Percentiles rank a stretch among this genome's conserved stretches.
Conservation (phyloP, 768 basidiomycete species). For the Amyloporia xantha region DNA sequence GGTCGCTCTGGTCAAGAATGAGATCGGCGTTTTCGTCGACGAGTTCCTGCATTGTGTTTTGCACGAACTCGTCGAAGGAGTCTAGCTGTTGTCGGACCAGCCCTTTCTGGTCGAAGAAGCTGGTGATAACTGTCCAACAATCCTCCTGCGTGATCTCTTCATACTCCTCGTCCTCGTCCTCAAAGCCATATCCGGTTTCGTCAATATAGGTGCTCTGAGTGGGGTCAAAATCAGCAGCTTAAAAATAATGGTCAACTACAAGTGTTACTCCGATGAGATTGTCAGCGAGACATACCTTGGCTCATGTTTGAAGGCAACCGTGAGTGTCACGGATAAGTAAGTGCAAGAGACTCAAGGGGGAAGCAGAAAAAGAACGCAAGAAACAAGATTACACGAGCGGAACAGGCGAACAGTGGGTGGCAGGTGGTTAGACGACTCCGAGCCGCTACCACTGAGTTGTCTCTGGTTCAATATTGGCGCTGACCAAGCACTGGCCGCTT, state of each 20-base stretch:
- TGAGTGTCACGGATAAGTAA: not conserved
- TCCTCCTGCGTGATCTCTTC: slow-evolving; percentile 89
- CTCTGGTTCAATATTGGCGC: too few species aligned
- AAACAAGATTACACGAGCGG: too few species aligned
- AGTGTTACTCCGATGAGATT: not conserved
- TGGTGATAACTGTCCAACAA: slow-evolving; percentile 92
- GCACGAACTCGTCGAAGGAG: slow-evolving; percentile 98
- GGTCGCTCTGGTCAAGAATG: slow-evolving; percentile 93
- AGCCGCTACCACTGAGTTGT: too few species aligned
- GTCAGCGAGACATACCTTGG: slow-evolving; percentile 4
- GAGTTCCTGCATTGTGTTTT: slow-evolving; percentile 98
- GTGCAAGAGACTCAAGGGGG: too few species aligned
- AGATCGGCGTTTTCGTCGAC: slow-evolving; percentile 96
- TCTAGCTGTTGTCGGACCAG: slow-evolving; percentile 97
- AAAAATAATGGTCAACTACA: not conserved
- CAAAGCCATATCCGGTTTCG: slow-evolving; percentile 44
- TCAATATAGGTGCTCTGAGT: slow-evolving; percentile 36
- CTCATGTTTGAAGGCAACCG: slow-evolving; percentile 5
- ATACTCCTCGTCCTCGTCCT: slow-evolving; percentile 51
- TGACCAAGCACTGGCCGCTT: slow-evolving; percentile 8
- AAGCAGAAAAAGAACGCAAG: too few species aligned
- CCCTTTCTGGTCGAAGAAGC: slow-evolving; percentile 96
- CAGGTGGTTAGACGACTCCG: too few species aligned
- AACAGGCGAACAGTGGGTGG: too few species aligned
- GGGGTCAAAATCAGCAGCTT: slow-evolving; percentile 19